Base-by-base conservation (phyloP, 1,139 yeast genomes). In the Yamadazyma mexicana region DNA sequence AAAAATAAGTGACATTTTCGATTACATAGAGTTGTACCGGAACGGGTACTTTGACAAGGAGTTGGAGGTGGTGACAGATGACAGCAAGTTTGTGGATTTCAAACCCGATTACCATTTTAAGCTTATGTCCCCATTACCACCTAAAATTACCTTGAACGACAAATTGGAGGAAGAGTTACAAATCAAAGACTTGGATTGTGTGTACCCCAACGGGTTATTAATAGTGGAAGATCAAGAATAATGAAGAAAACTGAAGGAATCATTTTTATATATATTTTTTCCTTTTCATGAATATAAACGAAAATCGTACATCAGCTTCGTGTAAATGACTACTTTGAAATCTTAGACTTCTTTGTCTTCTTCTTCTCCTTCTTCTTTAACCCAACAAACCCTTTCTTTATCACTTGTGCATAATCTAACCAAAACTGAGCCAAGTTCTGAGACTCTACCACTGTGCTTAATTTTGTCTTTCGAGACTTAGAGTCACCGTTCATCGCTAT, bases 381-480 rank as follows among this genome's bases (percentile, higher is more conserved):
- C 9, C 87, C 80, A 25, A 75, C 61, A 39, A 78, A 60, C 17
- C 69, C 88, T 22, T 66, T 57, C 56, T 85, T 86, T 42, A 86
- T 69, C 0, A 76, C 76, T 34, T 77, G 80, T 1, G 85, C 66
- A 58, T 86, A 87, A 31, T 77, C 79, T 29, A 62, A 59, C 95
- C 95, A 87, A 56, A 87, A 87, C 46, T 65, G 64, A 43, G 81
- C 85, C 49, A 87, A 64, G 15, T 73, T 64, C 4, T 68, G 73
- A 0, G 77, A 62, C 31, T 73, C 75, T 22, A 87, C 87, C 16
- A 80, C 76, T 0, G 95, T 86, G 7, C 87, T 77, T 34, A 79
- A 59, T 54, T 83, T 83, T 30, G 59, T 52, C 55, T 81, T 79
- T 42, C 66, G 64, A 29, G 62, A 58, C 32, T 42, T 40, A 6